phyloP scores from a whole-genome alignment of 176 grass and related monocot genomes.

The Areca catechu region DNA sequence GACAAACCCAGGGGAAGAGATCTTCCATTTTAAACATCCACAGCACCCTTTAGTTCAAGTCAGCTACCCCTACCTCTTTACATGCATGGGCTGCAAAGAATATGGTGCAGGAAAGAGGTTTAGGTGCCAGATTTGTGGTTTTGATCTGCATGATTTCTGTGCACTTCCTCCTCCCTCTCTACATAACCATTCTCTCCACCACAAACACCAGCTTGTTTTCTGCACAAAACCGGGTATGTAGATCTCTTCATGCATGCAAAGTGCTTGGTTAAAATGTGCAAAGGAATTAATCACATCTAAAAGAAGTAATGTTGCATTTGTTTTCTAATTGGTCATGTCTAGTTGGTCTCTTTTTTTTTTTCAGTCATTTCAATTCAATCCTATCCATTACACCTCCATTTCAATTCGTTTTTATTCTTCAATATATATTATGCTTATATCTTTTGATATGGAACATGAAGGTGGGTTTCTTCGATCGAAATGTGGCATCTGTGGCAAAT shows the following conservation, averaged over 20 bases:
- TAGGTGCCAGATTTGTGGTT: constrained; percentile 68
- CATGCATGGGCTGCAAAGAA: constrained; percentile 87
- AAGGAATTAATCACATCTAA: no score
- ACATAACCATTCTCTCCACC: constrained; percentile 63
- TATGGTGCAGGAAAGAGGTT: constrained; percentile 69
- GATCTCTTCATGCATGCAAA: not conserved
- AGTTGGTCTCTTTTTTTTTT: no score
- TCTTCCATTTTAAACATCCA: constrained; percentile 80
- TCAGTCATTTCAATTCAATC: no score
- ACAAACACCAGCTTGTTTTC: constrained; percentile 57
- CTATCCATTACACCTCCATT: no score
- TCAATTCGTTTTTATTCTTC: not conserved
- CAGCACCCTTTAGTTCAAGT: constrained; percentile 53
- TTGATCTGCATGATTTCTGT: constrained; percentile 84
- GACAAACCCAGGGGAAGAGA: not conserved
- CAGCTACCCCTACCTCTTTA: constrained; percentile 65
- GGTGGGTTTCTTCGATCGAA: constrained; percentile 54
- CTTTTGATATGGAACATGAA: constrained; percentile 11
- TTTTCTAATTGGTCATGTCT: no score
- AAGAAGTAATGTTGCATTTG: no score
- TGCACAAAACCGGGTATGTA: constrained; percentile 48
- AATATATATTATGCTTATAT: not conserved
- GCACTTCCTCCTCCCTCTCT: constrained; percentile 59
- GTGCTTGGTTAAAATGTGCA: no score
- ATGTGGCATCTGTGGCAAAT: constrained; percentile 69